Evolutionary conservation across 78 protist species (phyloP), one percentile per base, ranked within the genome.

Genomic region (Speleostelium caveatum): DNA sequence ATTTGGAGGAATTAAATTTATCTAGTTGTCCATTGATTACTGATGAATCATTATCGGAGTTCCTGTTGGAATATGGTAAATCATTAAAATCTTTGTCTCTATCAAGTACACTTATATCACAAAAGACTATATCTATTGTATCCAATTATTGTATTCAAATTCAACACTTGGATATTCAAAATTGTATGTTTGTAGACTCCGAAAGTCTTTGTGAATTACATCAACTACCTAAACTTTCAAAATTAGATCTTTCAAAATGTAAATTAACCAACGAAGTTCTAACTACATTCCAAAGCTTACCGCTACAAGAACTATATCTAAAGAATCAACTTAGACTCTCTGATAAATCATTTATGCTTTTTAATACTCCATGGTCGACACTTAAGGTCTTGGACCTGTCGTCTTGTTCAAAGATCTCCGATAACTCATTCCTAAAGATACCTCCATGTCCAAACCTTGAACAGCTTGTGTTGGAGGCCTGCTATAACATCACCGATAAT

Each of bases 381-480:
- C 41, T 79, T 17, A 53, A 59, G 14, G 24, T 79, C 5, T 45
- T 83, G 53, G 91, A 83, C 33, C n/a, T 83, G 17, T 68, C 75
- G 12, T 73, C 78, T 7, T 83, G 91, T 42, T 69, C 80, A 30
- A 83, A 83, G 55, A 36, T 83, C 3, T 60, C 91, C 0, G 91
- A 83, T 41, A 62, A 56, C 17, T 2, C 49, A 30, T 83, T 83
- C 42, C 17, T 59, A 17, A 35, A 56, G 17, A 51, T 83, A 16
- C 91, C 91, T 49, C 66, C 3, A 22, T 83, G 91, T 42, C 67
- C 67, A 56, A 33, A 39, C 17, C 22, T 83, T 6, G 74, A 83
- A n/a, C 32, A 39, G 19, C 22, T 83, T 5, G 59, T 69, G 36
- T 51, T 83, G 38, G 91, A 83, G 16, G 77, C 91, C 8, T 83